A percentile compares a stretch with the other conserved stretches of the same genome.
Conservation (phyloP, 192 early-diverging fungal species). For the Podila epicladia region DNA sequence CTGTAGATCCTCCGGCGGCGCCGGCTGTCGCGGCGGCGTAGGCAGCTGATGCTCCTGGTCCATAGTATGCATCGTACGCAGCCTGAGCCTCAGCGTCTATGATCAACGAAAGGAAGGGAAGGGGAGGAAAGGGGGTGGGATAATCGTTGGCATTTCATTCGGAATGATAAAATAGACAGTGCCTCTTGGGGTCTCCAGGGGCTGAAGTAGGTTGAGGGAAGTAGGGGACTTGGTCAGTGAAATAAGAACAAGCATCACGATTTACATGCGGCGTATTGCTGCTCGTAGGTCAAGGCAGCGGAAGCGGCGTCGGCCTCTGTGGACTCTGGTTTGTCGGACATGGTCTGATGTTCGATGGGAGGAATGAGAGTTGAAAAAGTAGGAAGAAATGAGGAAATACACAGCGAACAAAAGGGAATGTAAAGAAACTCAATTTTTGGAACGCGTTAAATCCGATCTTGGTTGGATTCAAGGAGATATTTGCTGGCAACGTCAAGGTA, state of each 20-base stretch:
- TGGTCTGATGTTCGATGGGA: background rate
- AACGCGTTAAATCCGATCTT: no score
- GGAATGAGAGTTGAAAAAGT: background rate
- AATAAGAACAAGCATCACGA: background rate
- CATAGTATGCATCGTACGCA: conserved; percentile 50
- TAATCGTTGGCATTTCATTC: background rate
- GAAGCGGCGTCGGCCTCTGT: conserved; percentile 29
- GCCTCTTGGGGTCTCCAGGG: background rate
- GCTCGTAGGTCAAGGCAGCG: conserved; percentile 40
- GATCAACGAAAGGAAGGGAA: background rate
- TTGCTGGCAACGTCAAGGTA: no score
- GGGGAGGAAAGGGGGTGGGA: background rate
- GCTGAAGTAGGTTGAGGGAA: no score
- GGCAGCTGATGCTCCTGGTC: conserved; percentile 43
- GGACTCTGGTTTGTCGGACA: conserved; percentile 37
- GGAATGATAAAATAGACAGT: background rate
- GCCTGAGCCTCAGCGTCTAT: conserved; percentile 44
- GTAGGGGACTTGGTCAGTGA: background rate
- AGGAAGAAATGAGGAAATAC: background rate
- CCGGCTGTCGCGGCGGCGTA: conserved; percentile 16
- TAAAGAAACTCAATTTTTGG: no score
- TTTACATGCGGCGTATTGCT: conserved; percentile 48
- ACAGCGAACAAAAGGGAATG: no score
- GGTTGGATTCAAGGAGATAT: no score
- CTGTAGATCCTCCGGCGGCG: background rate